Conservation (phyloP, 257 asterid species). For the Nicotiana knightiana region DNA sequence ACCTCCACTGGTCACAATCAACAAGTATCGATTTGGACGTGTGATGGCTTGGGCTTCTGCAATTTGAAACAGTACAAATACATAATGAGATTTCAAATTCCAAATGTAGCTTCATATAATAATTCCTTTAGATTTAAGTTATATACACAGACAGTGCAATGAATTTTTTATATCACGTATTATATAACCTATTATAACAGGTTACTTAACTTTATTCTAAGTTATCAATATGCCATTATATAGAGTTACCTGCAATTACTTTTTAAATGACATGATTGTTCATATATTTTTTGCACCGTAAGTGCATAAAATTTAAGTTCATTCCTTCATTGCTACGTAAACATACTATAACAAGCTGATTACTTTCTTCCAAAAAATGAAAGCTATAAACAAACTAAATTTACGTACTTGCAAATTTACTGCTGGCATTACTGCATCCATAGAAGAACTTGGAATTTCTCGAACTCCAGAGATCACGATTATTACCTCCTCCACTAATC, state of each 20-base stretch:
- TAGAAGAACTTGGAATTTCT: slow-evolving; percentile 51
- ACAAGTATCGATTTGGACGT: slow-evolving; percentile 62
- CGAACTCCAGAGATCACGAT: slow-evolving; percentile 79
- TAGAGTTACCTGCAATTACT: neutral
- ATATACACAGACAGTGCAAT: too few species aligned
- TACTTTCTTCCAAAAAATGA: neutral
- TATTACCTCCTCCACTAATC: slow-evolving; percentile 26
- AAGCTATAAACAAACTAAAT: neutral
- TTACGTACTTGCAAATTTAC: slow-evolving; percentile 60
- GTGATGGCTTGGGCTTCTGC: slow-evolving; percentile 64
- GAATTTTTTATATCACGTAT: too few species aligned
- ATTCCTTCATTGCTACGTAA: neutral
- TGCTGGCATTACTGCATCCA: slow-evolving; percentile 78
- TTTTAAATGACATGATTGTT: too few species aligned
- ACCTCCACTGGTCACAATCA: slow-evolving; percentile 96
- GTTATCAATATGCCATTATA: too few species aligned
- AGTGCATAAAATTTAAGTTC: too few species aligned
- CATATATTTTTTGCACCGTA: too few species aligned
- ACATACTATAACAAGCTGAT: neutral
- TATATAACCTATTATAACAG: too few species aligned
- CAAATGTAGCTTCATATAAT: neutral
- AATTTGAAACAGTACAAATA: neutral
- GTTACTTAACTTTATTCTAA: too few species aligned
- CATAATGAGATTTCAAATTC: neutral
- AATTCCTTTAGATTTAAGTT: neutral